phyloP scores from a whole-genome alignment of 371 early-diverging fungal species.

The Rhizopus microsporus region DNA sequence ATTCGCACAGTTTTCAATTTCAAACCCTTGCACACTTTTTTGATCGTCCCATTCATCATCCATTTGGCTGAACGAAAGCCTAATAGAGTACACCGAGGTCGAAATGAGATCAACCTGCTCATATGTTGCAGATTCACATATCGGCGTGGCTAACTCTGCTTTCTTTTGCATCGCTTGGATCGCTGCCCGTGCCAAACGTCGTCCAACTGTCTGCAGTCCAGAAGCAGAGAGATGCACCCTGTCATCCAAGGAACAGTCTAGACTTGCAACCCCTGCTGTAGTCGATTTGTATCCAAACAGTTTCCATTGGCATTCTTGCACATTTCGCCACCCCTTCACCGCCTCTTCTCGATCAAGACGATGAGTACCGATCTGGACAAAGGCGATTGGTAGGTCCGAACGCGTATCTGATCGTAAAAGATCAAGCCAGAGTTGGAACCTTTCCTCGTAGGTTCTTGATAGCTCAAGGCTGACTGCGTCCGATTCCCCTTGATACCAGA shows the following conservation, averaged over 20 bases:
- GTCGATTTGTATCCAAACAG: constrained; percentile 1
- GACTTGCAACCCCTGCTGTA: constrained; percentile 24
- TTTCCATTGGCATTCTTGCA: constrained; percentile 30
- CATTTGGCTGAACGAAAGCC: background rate
- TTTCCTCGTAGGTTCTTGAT: constrained; percentile 10
- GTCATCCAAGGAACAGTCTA: constrained; percentile 43
- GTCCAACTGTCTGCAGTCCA: constrained; percentile 27
- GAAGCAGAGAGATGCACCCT: constrained; percentile 35
- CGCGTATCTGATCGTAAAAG: constrained; percentile 17
- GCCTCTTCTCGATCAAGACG: constrained; percentile 9
- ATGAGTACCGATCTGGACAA: constrained; percentile 36
- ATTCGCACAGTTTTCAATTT: background rate
- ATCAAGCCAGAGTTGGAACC: constrained; percentile 22
- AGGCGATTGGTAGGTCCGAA: constrained; percentile 21
- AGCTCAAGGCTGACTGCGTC: constrained; percentile 16
- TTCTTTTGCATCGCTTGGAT: background rate
- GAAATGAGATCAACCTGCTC: background rate
- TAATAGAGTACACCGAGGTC: background rate
- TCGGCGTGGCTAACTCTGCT: constrained; percentile 8
- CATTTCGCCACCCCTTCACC: constrained; percentile 20
- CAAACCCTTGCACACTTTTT: constrained; percentile 12
- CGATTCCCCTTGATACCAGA: constrained; percentile 54
- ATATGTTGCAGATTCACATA: constrained; percentile 3
- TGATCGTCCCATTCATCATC: background rate
- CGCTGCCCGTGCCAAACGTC: constrained; percentile 33